Base-by-base conservation (phyloP, 257 asterid genomes). In the Fraxinus excelsior region DNA sequence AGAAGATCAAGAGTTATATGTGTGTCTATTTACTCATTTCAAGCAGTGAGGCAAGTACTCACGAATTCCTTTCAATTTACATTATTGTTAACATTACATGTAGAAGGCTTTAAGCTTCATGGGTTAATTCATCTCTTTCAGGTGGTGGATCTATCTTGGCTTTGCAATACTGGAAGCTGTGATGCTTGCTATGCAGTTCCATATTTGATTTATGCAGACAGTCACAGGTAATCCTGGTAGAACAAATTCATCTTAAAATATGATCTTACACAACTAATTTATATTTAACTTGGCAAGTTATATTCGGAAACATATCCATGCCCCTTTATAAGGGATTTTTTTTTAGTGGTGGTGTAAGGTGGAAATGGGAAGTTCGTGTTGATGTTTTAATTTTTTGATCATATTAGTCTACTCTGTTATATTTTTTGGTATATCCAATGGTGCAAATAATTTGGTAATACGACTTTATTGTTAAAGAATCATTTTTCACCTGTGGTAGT, bases 1-100 rank as follows among this genome's bases (percentile, higher is more conserved):
- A 95, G 90, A 95, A 91, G 97, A 95, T 95, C 88, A 95, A 95
- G 95, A 86, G 97, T 85, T 95, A 95, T 95, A 93, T 95, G 99
- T 95, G 92, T 87, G 99, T 93, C 84, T 90, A 87, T 84, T 86
- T 90, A 80, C 85, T 86, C 88, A 83, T 88, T 82, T 89, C 89
- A 86, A 90, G 88, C 96, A 88, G 92, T 88, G 94, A 88, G 94
- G 90, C 80, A 73, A 84, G 78, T 82, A 86, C 83, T 83, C 76
- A 70, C 60, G 67, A 72, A 68, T 70, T 82, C 78, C 53, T 58
- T 71, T 53, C 58, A 75, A 21, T 51, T 80, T 78, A 25, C 38
- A 23, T 70, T 53, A 67, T 58, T 31, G 35, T 64, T 51, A 37
- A 49, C 13, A 34, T 46, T 49, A 34, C 71, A 40, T 62, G 12